Evolutionary conservation across 345 rosid genomes (phyloP).

Genomic region (Hevea brasiliensis): DNA sequence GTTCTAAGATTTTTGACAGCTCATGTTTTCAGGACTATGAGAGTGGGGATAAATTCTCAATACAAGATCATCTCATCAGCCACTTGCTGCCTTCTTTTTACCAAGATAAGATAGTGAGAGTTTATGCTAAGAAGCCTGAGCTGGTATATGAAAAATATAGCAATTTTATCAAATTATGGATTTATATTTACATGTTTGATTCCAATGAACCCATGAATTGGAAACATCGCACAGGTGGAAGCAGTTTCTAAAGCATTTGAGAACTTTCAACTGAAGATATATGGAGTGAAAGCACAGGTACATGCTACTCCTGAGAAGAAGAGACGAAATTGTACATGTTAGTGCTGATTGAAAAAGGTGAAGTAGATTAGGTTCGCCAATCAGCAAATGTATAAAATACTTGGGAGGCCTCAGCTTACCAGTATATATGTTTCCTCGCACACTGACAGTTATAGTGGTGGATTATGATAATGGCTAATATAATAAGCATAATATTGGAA

Average conservation of each 20-base stretch:
- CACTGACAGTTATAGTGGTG: not conserved
- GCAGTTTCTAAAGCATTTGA: constrained; percentile 48
- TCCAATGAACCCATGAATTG: not conserved
- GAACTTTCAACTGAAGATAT: constrained; percentile 43
- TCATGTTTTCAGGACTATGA: constrained; percentile 42
- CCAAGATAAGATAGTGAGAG: constrained; percentile 55
- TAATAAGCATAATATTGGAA: too few species aligned
- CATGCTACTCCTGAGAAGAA: constrained; percentile 25
- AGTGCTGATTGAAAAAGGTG: not conserved
- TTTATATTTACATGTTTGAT: not conserved
- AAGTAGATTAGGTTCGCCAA: not conserved
- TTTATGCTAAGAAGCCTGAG: constrained; percentile 53
- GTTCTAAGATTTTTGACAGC: constrained; percentile 9
- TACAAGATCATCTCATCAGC: constrained; percentile 37
- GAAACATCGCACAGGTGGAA: constrained; percentile 32
- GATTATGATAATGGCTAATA: not conserved
- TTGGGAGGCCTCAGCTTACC: not conserved
- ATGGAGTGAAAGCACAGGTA: constrained; percentile 18
- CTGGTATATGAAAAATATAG: constrained; percentile 37
- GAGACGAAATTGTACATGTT: not conserved
- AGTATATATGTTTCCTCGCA: not conserved
- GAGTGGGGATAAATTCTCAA: constrained; percentile 31
- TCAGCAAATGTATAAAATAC: constrained; percentile 9
- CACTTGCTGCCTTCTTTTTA: constrained; percentile 49
- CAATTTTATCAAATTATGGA: not conserved